Base-by-base conservation (phyloP, 768 basidiomycete species). In the Trametes cinnabarina region DNA sequence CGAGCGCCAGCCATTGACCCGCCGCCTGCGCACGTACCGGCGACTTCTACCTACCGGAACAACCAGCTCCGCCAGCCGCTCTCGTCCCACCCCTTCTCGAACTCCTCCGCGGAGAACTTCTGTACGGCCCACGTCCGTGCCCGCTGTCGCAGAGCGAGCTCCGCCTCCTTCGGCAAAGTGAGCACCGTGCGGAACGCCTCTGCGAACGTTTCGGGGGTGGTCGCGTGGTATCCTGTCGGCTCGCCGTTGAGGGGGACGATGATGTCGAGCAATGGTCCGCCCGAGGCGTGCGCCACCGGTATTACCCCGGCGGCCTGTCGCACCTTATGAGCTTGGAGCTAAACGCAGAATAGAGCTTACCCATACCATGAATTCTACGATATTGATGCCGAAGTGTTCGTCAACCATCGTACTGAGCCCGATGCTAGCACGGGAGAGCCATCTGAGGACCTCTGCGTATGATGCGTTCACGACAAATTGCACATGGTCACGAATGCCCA, bases 321-420 rank as follows among this genome's bases (percentile, higher is more conserved):
- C 12, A 23, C 26, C 10, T 26, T 20, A 26, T 40, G 1, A 42
- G 57, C 28, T 26, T 17, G 10, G 17, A 17, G 40, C 28, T 23
- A 7, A 17, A 40, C 15, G 46, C 8, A 15, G n/a, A 23, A 25
- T 51, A 43, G 54, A 49, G 25, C 59, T 44, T 10, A 55, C 20
- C 19, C 82, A 62, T 47, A 91, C 95, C 95, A 98, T 96, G 65
- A 91, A 96, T 71, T 99, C 96, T 8, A 99, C 96, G 35, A 99
- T 81, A 65, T 94, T 97, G 70, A 99, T 98, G 2, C 97, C 96
- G 61, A 98, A 99, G 70, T 99, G 96, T 71, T 99, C 96, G 67
- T 98, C 94, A 0, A 94, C 82, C 96, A 99, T 99, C 14, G 96
- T 97, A 67, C 92, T 95, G 23, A 98, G 69, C 0, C 96, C 95